Base-by-base conservation (phyloP, 441 rosid species). In the Euphorbia celastroides region DNA sequence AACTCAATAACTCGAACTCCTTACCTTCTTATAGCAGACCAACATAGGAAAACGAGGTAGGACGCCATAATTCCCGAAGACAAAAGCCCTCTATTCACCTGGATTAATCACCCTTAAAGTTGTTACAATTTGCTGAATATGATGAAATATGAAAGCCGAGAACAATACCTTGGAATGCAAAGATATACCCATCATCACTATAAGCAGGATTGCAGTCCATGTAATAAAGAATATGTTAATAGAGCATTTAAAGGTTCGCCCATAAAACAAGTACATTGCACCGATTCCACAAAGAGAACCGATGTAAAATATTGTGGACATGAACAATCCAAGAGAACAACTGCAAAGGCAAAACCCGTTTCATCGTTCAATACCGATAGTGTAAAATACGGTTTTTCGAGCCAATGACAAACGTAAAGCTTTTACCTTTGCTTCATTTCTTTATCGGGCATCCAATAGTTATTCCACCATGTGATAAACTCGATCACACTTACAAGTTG, bases 11-110 rank as follows among this genome's bases (percentile, higher is more conserved):
- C 19, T 57, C 14, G 3, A 57, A 9, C 38, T 0, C 27, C 42
- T 72, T 66, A 93, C 98, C 98, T 93, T 83, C 97, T 88, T 75
- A 93, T 75, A 6, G 96, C 97, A 72, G 89, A 90, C 98, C 96
- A 93, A 71, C 94, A 93, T 55, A 93, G 81, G 79, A 90, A 93
- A 64, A 90, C 90, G 57, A 93, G 69, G 81, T 93, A 93, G 9
- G 86, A 80, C 66, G 96, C 97, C 97, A 93, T 88, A 46, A 88
- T 87, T 67, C 97, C 90, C 1, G 94, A 84, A 57, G 96, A 93
- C 42, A 88, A 71, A 72, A 88, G 84, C 36, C 92, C 92, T 70
- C 85, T 79, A 32, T 90, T 93, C 56, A 90, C 90, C 96, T 89
- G 78, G 48, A 42, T 5, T 3, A 41, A 3, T 10, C 3, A 3